Evolutionary conservation across 257 asterid genomes (phyloP), one percentile per base, ranked within the genome.

Genomic region (Gardenia jasminoides): DNA sequence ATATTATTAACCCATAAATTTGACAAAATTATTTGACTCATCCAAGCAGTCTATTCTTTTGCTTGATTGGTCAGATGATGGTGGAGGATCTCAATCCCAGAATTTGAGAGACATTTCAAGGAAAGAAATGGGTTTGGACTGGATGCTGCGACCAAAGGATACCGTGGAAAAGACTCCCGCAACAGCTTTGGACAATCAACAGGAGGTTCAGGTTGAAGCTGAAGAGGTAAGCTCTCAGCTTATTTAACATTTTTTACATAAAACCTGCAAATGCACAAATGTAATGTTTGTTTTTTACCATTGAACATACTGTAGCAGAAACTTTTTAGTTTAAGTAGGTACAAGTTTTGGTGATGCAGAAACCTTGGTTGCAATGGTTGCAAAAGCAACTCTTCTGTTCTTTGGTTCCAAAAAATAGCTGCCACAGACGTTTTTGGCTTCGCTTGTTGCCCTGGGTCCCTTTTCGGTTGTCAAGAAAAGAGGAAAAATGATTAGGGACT

Each of bases 71-170:
- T 80, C 79, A 86, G 93, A 70, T 76, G 84, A 86, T 33, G 79
- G 56, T 58, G 85, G 80, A 79, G 89, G 86, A 87, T 83, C 87
- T 74, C 82, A 83, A 74, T 74, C 78, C n/a, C 85, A 68, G 62
- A 83, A 80, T 77, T 72, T 72, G 64, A 82, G 76, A 48, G 79
- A 83, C 70, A 72, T 56, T 78, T 80, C 80, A 80, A 88, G 99
- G 85, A 93, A 89, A 86, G 97, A 92, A 86, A 88, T 87, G 90
- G 99, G 99, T 64, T 83, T 96, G 87, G 99, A 92, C n/a, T 96
- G 98, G 97, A 96, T 96, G 98, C 91, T 93, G 79, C 90, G 90
- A 72, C 94, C 98, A 4, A 88, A 89, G 74, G 92, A 90, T 48
- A 72, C 62, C 46, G 56, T 56, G 19, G 90, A 88, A 79, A 83